Evolutionary conservation across 2,329 filamentous ascomycete species (phyloP), one percentile per base, ranked within the genome.

Genomic region (Drechslera avenae): DNA sequence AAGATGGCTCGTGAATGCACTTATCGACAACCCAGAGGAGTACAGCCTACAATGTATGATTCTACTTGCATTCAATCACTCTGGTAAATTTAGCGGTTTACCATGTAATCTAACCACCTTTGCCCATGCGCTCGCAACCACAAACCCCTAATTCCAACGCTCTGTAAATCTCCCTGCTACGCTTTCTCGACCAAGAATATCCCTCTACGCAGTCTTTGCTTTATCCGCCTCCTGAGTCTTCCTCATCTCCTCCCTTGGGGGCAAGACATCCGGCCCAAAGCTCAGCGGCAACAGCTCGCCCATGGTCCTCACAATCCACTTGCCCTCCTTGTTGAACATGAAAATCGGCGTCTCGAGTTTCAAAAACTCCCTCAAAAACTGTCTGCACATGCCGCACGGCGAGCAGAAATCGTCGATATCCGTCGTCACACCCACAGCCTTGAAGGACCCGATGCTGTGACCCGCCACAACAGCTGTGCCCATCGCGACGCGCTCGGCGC

Each of bases 301-400:
- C 49, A 96, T 77, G 18, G 80, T 88, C 76, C 85, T 79, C 18
- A 90, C 84, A n/a, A 85, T 78, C 63, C 82, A 91, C 54, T 87
- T 83, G 2, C 86, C 87, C 56, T 91, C 83, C 72, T 86, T 88
- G 73, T 95, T 91, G 74, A 95, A 96, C 93, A 97, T 96, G 71
- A 96, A 86, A 49, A 99, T 83, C 0, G 91, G 93, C 51, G 84
- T 86, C 5, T 71, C 62, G 5, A 77, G 66, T 50, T 73, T 72
- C 53, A 77, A 72, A 40, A 81, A 81, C 64, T 81, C 79, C 23
- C 78, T 54, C 42, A 81, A 66, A 52, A 93, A 96, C 73, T 97
- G 93, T 64, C 93, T 82, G 73, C 93, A 97, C 91, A 96, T 97
- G 47, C 94, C 94, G 71, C 94, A 99, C 0, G 94, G 94, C 36